Evolutionary conservation across 495 filamentous ascomycete species (phyloP).

Genomic region (Hypoxylon fuscum): DNA sequence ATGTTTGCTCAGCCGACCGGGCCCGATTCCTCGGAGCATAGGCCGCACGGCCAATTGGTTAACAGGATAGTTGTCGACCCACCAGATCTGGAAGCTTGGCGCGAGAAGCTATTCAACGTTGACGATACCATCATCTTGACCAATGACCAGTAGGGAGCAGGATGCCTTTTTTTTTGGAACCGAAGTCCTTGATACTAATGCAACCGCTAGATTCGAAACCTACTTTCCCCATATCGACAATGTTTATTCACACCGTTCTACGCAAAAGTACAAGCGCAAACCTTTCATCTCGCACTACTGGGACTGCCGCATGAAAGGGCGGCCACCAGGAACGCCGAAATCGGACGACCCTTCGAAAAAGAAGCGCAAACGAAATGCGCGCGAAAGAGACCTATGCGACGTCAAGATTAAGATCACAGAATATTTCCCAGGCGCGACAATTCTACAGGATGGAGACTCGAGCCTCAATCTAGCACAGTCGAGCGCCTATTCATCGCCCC

Average conservation of each 20-base stretch:
- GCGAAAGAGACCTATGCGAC: constrained; percentile 83
- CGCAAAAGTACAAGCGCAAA: constrained; percentile 84
- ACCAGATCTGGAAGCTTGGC: constrained; percentile 76
- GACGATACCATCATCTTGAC: constrained; percentile 77
- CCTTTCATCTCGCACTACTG: constrained; percentile 88
- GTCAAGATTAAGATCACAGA: constrained; percentile 95
- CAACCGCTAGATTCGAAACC: constrained; percentile 73
- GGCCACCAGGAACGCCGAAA: constrained; percentile 84
- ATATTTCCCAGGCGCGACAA: constrained; percentile 69
- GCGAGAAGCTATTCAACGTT: constrained; percentile 78
- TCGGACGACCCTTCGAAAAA: constrained; percentile 88
- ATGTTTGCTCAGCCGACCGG: constrained; percentile 29
- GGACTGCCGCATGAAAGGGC: constrained; percentile 88
- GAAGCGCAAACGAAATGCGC: constrained; percentile 82
- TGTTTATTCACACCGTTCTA: constrained; percentile 89
- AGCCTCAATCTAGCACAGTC: constrained; percentile 21
- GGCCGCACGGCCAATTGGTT: constrained; percentile 63
- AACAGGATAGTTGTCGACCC: constrained; percentile 70
- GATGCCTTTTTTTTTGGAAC: constrained; percentile 7
- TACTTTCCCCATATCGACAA: constrained; percentile 95
- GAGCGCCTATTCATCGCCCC: constrained; percentile 25
- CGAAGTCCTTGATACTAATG: constrained; percentile 31
- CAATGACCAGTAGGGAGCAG: constrained; percentile 75
- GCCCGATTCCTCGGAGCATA: constrained; percentile 49
- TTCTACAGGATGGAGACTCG: constrained; percentile 34